A percentile compares a stretch with the other conserved stretches of the same genome.
Conservation (phyloP, 805 yeast species). For the Myxozyma nipponensis region DNA sequence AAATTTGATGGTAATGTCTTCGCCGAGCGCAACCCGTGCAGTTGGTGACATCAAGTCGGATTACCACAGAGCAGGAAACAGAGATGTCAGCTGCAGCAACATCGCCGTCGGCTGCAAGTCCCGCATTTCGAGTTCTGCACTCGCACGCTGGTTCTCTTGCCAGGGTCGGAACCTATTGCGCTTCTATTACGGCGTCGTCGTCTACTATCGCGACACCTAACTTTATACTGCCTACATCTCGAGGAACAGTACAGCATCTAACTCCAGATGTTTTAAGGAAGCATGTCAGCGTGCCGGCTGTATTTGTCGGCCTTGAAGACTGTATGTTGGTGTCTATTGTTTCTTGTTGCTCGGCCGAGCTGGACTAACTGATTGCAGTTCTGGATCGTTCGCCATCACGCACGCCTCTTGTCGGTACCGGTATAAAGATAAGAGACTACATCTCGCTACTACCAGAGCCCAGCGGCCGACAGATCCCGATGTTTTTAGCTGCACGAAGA, state of each 20-base stretch:
- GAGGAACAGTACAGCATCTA: slow-evolving; percentile 43
- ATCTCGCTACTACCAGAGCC: slow-evolving; percentile 33
- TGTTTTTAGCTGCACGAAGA: slow-evolving; percentile 34
- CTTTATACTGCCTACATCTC: slow-evolving; percentile 36
- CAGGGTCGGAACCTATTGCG: not conserved
- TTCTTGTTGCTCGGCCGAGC: not conserved
- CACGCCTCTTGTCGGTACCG: slow-evolving; percentile 16
- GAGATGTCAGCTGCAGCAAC: too few species aligned
- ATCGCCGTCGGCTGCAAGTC: not conserved
- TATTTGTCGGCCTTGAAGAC: slow-evolving; percentile 39
- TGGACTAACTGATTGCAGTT: slow-evolving; percentile 28
- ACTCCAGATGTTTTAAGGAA: slow-evolving; percentile 41
- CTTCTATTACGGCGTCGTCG: not conserved
- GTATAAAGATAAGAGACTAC: slow-evolving; percentile 19
- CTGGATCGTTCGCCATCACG: slow-evolving; percentile 33
- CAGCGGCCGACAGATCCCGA: slow-evolving; percentile 21
- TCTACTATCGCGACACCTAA: slow-evolving; percentile 20
- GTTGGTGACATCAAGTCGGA: too few species aligned
- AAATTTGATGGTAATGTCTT: too few species aligned
- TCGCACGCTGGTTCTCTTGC: not conserved
- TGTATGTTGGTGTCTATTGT: slow-evolving; percentile 20
- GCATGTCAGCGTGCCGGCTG: slow-evolving; percentile 29
- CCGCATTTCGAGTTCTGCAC: not conserved
- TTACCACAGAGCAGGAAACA: too few species aligned
- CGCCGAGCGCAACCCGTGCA: too few species aligned